Conservation (phyloP, 148 eudicot species). For the Talinum fruticosum region DNA sequence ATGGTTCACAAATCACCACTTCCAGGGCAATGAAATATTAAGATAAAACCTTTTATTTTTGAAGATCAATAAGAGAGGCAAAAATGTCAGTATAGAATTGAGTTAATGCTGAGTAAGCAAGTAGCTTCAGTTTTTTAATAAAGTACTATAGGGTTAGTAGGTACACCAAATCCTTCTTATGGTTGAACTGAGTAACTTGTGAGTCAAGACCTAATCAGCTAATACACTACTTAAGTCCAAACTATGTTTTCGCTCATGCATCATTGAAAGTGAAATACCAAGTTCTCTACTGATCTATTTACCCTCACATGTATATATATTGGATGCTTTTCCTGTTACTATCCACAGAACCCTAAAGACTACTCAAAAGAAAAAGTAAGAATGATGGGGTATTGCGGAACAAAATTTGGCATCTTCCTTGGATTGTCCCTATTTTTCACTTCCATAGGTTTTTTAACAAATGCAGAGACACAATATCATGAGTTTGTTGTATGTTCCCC, state of each 20-base stretch:
- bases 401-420: slow-evolving; percentile 25
- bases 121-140: neutral
- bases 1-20: neutral
- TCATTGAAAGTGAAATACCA: slow-evolving; percentile 13
- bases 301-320: slow-evolving; percentile 22
- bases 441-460: slow-evolving; percentile 34
- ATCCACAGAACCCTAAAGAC: neutral
- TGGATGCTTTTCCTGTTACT: neutral
- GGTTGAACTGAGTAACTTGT: slow-evolving; percentile 21
- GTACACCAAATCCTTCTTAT: slow-evolving; percentile 43
- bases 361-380: slow-evolving; percentile 11
- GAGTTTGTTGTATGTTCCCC: slow-evolving; percentile 54
- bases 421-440: slow-evolving; percentile 32
- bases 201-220: slow-evolving; percentile 38
- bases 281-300: neutral
- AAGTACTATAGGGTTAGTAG: slow-evolving; percentile 33
- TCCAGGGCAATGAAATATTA: neutral
- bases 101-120: slow-evolving; percentile 15
- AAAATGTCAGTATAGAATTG: neutral
- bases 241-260: neutral
- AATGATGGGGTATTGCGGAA: slow-evolving; percentile 36
- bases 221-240: slow-evolving; percentile 10
- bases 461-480: slow-evolving; percentile 57
- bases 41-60: neutral
- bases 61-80: neutral